Base-by-base conservation (phyloP, 1,284 basidiomycete genomes). In the Neotropicomus parvogracilis region DNA sequence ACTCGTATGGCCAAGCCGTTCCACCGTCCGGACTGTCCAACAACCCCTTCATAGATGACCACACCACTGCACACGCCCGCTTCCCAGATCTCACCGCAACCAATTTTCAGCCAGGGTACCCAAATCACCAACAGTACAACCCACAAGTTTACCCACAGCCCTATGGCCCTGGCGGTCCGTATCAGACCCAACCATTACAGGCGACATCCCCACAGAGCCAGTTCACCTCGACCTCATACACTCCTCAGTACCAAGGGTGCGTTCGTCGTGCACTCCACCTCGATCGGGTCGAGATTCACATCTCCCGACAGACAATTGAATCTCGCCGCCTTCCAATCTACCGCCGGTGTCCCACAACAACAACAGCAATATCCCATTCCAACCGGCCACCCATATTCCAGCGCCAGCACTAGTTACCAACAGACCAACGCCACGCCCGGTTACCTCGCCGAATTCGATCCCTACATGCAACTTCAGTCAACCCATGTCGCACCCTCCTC, bases 31-130 rank as follows among this genome's bases (percentile, higher is more conserved):
- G 62, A 26, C 46, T 73, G 41, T 71, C 74, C 34, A 83, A 80
- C 59, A 83, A 83, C 48, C 81, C 81, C 0, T 83, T 83, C 58
- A 59, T 75, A 39, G 64, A 65, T 31, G 71, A 79, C 44, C 70
- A 72, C 0, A 57, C 69, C 17, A 69, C 71, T 47, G 67, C 77
- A 27, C 70, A 73, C 26, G 62, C 69, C 31, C 74, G 81, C 44
- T 83, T 72, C 54, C 80, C 80, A 27, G 79, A 80, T 54, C 65
- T 83, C 53, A 68, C 67, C 17, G 53, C 59, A 2, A 54, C 66
- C 21, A 24, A 56, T 1, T 42, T 51, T 28, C 17, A 32, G 31
- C 14, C 31, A 6, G 35, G 50, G 44, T 66, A 66, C 49, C 63
- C 60, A n/a, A 49, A 52, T 33, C 54, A 57, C 16, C 49, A 63